Evolutionary conservation across 257 asterid species (phyloP).

Genomic region (Voacanga thouarsii): DNA sequence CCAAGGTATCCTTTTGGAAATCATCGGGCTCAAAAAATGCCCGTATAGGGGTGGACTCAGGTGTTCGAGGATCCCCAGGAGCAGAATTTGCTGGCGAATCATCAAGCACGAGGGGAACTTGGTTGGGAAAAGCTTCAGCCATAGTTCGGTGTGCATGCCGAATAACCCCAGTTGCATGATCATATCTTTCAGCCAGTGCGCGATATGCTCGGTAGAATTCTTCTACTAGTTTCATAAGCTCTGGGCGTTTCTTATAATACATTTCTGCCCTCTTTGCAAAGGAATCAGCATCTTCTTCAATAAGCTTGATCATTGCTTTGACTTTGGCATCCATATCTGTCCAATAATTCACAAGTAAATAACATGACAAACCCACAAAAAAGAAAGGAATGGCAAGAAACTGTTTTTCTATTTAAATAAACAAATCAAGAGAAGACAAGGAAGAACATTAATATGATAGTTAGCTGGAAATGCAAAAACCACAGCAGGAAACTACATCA

Average conservation of each 20-base stretch:
- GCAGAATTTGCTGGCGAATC: conserved; percentile 56
- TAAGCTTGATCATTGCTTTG: conserved; percentile 90
- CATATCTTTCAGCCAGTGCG: conserved; percentile 94
- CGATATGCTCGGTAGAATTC: conserved; percentile 95
- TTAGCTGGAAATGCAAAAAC: neutral
- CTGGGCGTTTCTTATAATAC: conserved; percentile 98
- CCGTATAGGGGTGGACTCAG: conserved; percentile 44
- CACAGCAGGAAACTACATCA: neutral
- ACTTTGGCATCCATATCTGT: conserved; percentile 91
- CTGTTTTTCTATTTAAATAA: neutral
- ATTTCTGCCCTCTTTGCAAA: conserved; percentile 98
- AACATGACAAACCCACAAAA: neutral
- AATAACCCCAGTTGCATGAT: conserved; percentile 95
- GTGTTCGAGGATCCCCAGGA: conserved; percentile 49
- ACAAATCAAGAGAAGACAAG: neutral
- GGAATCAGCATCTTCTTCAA: conserved; percentile 96
- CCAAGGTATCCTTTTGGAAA: conserved; percentile 22
- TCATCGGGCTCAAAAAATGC: conserved; percentile 28
- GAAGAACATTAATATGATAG: neutral
- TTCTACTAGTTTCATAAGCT: conserved; percentile 91
- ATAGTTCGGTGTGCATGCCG: conserved; percentile 90
- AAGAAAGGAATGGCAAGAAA: neutral
- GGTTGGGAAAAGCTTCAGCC: conserved; percentile 87
- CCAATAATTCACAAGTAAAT: conserved; percentile 22
- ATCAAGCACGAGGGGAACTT: conserved; percentile 58